These are phyloP conservation scores for Cytospora mali DNA, from an alignment of 2,329 filamentous ascomycete species.

Conservation along the genomic window DNA sequence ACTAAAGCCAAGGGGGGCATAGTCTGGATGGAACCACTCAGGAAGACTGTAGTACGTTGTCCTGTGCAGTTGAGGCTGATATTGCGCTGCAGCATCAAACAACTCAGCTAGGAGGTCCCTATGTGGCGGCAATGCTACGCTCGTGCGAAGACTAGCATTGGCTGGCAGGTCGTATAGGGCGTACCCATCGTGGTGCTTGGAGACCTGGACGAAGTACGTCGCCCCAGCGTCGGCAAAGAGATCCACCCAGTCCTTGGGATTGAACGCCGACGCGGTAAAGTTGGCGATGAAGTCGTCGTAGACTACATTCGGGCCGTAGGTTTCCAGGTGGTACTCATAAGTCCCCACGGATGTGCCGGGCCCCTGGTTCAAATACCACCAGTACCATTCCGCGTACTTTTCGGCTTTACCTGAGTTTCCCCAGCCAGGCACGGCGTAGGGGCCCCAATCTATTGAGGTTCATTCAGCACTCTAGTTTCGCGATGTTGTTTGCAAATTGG, in stretches of 20 bases:
- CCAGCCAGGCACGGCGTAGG: constrained; percentile 59
- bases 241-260: constrained; percentile 38
- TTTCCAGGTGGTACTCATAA: constrained; percentile 30
- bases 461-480: not conserved
- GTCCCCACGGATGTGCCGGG: constrained; percentile 26
- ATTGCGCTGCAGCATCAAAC: constrained; percentile 44
- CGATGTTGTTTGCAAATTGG: not conserved
- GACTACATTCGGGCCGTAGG: constrained; percentile 27
- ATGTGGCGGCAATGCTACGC: constrained; percentile 43
- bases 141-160: constrained; percentile 44
- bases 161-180: constrained; percentile 46
- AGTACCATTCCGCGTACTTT: constrained; percentile 44
- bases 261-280: constrained; percentile 28
- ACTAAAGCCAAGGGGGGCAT: constrained; percentile 43
- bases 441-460: constrained; percentile 50
- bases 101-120: constrained; percentile 46
- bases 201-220: constrained; percentile 40
- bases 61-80: constrained; percentile 47
- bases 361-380: constrained; percentile 26
- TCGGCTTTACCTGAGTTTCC: constrained; percentile 47
- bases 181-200: constrained; percentile 52
- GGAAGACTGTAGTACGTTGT: constrained; percentile 49
- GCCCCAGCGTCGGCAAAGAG: constrained; percentile 42
- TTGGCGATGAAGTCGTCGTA: constrained; percentile 41
- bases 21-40: constrained; percentile 51